phyloP scores from a whole-genome alignment of 2,329 filamentous ascomycete species.

The Hansfordia pulvinata region DNA sequence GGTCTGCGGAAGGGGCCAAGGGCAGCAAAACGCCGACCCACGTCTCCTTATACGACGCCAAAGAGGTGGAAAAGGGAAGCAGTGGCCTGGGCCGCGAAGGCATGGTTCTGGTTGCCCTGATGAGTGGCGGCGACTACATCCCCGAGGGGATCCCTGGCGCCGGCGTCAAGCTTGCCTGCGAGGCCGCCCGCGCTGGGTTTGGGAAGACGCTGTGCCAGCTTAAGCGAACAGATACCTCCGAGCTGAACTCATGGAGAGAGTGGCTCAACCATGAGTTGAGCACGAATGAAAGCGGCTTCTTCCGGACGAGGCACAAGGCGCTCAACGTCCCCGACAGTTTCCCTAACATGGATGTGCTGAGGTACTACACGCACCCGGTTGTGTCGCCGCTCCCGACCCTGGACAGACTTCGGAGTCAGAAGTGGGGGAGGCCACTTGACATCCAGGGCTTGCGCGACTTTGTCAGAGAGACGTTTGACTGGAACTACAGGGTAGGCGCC shows the following conservation, averaged over 20 bases:
- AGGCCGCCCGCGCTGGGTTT: constrained; percentile 81
- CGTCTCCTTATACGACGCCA: constrained; percentile 64
- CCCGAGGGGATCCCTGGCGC: constrained; percentile 80
- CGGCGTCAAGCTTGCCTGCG: constrained; percentile 76
- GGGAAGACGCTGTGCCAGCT: constrained; percentile 61
- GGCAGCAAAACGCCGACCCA: constrained; percentile 64
- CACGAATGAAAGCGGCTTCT: constrained; percentile 74
- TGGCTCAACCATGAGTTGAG: constrained; percentile 60
- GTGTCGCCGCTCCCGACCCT: constrained; percentile 54
- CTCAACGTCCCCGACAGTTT: constrained; percentile 69
- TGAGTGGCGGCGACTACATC: constrained; percentile 92
- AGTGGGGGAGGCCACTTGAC: constrained; percentile 53
- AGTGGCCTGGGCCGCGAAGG: constrained; percentile 66
- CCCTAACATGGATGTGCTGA: constrained; percentile 63
- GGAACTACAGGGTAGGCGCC: constrained; percentile 66
- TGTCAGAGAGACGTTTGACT: constrained; percentile 69
- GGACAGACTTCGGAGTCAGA: constrained; percentile 35
- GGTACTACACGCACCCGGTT: constrained; percentile 79
- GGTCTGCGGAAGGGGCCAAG: constrained; percentile 59
- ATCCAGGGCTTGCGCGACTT: constrained; percentile 58
- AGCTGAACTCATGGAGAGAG: constrained; percentile 57
- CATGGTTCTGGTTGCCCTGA: constrained; percentile 86
- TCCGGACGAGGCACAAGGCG: constrained; percentile 61
- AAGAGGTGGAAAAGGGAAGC: constrained; percentile 31
- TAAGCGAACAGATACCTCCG: constrained; percentile 41